These are phyloP conservation scores for Chaetomiaceae sp. DNA, from an alignment of 2,329 filamentous ascomycete genomes.

Conservation along the genomic window DNA sequence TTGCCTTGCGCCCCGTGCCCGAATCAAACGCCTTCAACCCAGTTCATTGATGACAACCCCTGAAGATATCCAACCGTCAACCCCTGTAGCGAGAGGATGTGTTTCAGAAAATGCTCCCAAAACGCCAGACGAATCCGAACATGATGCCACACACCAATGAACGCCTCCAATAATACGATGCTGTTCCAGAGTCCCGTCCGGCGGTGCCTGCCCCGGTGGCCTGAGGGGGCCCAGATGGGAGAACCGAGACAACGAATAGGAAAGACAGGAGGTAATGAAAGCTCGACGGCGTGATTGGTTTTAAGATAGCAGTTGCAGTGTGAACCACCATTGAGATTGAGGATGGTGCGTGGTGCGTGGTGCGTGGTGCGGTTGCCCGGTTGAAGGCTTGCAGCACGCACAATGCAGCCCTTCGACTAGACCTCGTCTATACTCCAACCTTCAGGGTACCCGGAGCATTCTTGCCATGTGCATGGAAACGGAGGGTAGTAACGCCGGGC, in stretches of 20 bases:
- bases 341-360: too few relatives aligned
- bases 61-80: not conserved
- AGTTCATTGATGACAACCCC: not conserved
- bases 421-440: not conserved
- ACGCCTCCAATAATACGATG: not conserved
- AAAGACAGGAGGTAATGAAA: not conserved
- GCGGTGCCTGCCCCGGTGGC: not conserved
- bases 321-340: too few relatives aligned
- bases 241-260: not conserved
- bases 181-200: not conserved
- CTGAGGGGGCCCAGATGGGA: not conserved
- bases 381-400: too few relatives aligned
- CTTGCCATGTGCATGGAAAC: not conserved
- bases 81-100: conserved; percentile 1
- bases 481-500: not conserved
- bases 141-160: not conserved
- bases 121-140: not conserved
- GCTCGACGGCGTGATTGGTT: too few relatives aligned
- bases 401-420: not conserved
- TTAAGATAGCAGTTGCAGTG: too few relatives aligned
- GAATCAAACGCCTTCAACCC: not conserved
- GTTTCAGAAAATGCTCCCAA: conserved; percentile 9
- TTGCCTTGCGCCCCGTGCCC: conserved; percentile 1
- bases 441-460: not conserved
- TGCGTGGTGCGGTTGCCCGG: not conserved